Percentiles rank a stretch among this genome's conserved stretches.
Evolutionary conservation across 2,329 filamentous ascomycete species (phyloP).

Genomic region (Huntiella moniliformis): DNA sequence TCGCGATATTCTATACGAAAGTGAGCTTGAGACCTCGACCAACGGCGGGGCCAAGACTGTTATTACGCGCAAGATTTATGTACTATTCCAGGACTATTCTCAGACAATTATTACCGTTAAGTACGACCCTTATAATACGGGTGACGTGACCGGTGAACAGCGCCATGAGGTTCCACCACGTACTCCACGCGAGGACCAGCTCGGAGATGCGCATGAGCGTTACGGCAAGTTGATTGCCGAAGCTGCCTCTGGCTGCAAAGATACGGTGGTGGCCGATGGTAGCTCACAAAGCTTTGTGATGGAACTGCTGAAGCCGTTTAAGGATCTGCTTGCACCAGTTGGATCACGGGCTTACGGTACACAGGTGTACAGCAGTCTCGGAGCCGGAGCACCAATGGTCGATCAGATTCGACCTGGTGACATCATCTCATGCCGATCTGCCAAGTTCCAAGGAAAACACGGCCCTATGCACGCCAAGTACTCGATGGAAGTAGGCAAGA

Average conservation of each 20-base stretch:
- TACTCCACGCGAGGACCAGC: constrained; percentile 72
- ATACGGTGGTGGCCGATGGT: constrained; percentile 68
- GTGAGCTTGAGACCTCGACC: constrained; percentile 55
- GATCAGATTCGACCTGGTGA: constrained; percentile 91
- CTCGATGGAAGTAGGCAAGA: constrained; percentile 66
- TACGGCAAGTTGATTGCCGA: constrained; percentile 66
- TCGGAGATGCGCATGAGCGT: constrained; percentile 66
- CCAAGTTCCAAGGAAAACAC: constrained; percentile 86
- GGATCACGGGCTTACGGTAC: constrained; percentile 84
- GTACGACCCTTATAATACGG: constrained; percentile 57
- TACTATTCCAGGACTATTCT: constrained; percentile 92
- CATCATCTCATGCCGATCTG: constrained; percentile 81
- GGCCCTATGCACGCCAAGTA: constrained; percentile 95
- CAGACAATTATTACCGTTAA: constrained; percentile 72
- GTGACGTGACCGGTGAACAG: constrained; percentile 62
- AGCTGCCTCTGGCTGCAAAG: constrained; percentile 51
- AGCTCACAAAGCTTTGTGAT: constrained; percentile 58
- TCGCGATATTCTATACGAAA: constrained; percentile 65
- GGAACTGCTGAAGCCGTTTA: constrained; percentile 56
- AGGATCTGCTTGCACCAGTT: constrained; percentile 59
- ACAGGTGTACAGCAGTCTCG: constrained; percentile 38
- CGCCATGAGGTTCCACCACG: constrained; percentile 70
- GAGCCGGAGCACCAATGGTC: background rate
- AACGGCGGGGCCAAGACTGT: constrained; percentile 51
- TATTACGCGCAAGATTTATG: constrained; percentile 61